Percentiles rank a stretch among this genome's conserved stretches.
phyloP scores from a whole-genome alignment of 2,329 filamentous ascomycete genomes.

The Cercospora zeina region DNA sequence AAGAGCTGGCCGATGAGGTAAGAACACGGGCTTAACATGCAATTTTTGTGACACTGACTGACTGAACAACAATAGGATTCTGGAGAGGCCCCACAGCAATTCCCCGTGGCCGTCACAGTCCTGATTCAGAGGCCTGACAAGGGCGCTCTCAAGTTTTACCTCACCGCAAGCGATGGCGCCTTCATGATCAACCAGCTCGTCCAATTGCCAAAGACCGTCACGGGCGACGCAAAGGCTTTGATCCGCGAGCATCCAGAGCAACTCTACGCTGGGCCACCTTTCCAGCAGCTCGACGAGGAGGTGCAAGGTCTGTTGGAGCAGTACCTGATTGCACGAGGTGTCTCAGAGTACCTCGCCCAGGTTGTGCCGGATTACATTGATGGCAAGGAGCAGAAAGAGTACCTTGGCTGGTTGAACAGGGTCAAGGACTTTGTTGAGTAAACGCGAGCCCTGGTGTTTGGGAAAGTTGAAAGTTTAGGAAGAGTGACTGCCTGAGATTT shows the following conservation, averaged over 20 bases:
- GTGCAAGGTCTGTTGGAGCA: conserved; percentile 88
- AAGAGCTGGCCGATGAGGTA: conserved; percentile 58
- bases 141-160: conserved; percentile 84
- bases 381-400: conserved; percentile 98
- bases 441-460: neutral
- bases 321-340: conserved; percentile 90
- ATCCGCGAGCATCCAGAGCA: conserved; percentile 66
- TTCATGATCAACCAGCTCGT: conserved; percentile 89
- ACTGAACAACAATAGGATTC: conserved; percentile 24
- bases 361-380: conserved; percentile 97
- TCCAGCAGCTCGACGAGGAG: conserved; percentile 93
- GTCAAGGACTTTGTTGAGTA: conserved; percentile 80
- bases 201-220: conserved; percentile 77
- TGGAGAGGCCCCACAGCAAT: conserved; percentile 58
- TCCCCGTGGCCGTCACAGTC: conserved; percentile 81
- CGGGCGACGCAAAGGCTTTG: conserved; percentile 64
- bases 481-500: neutral
- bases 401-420: conserved; percentile 80
- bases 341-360: conserved; percentile 80
- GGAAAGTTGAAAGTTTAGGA: neutral
- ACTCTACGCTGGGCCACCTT: conserved; percentile 86
- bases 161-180: conserved; percentile 78
- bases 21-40: neutral
- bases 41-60: neutral
- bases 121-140: conserved; percentile 84